Base-by-base conservation (phyloP, 140 eudicot species). In the Cichorium intybus region DNA sequence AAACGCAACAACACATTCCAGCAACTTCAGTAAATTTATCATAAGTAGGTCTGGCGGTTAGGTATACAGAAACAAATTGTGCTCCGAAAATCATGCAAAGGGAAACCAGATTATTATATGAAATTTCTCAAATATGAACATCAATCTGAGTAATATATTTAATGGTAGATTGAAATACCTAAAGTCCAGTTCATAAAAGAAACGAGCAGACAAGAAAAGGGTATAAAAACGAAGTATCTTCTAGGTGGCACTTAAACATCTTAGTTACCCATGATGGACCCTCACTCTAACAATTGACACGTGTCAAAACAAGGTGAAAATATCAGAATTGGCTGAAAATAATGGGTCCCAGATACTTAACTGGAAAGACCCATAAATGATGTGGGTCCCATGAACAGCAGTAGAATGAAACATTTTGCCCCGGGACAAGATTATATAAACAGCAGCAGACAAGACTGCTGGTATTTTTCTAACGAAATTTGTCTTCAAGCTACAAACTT, bases 241-340 rank as follows among this genome's bases (percentile, higher is more conserved):
- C 33, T 77, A 46, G 82, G 79, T 76, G 51, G 68, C 76, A 70
- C 54, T 78, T 54, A 48, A 71, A 80, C 80, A 83, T 77, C 70
- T 58, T 20, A 16, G 68, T 66, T 33, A 66, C 66, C 43, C 43
- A 60, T 63, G 43, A 69, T 16, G 57, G 54, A 46, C 29, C 52
- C 29, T 31, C 58, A 63, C 8, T 71, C 67, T 50, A 22, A 5
- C 15, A 17, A 43, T 62, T 37, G 62, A 76, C 74, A 77, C 83
- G 66, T 73, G 61, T 68, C 14, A 21, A 24, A 65, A 62, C 60
- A 35, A 43, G 70, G 75, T 72, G 47, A 63, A 20, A 56, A 47
- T 9, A 66, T 57, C 56, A 56, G 16, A 60, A 39, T 28, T 28
- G 66, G 51, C 56, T 39, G 15, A 48, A 26, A 35, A 22, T 56